Conservation (phyloP, 176 grass and related monocot species). For the Aegilops longissima region DNA sequence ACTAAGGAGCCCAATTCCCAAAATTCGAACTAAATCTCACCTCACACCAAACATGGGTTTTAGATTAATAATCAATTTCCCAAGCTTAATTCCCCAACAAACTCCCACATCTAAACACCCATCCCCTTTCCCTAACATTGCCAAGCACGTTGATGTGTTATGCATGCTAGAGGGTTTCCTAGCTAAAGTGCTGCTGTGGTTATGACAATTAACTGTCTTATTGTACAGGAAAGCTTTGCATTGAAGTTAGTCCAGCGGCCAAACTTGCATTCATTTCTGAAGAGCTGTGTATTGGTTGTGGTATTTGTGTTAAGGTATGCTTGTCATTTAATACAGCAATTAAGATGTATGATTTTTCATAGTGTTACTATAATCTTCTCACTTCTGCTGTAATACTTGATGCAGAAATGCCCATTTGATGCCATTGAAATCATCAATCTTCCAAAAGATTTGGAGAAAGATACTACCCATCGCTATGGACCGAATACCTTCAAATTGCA, state of each 20-base stretch:
- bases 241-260: conserved; percentile 67
- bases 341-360: neutral
- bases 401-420: conserved; percentile 98
- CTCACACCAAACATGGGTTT: too few relatives aligned
- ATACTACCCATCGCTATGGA: conserved; percentile 94
- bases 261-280: conserved; percentile 95
- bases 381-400: conserved; percentile 23
- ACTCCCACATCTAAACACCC: neutral
- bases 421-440: conserved; percentile 98
- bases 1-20: neutral
- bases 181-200: neutral
- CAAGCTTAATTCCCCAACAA: neutral
- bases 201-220: conserved; percentile 2
- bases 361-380: neutral
- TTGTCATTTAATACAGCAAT: neutral
- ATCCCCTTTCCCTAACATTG: neutral
- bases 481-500: conserved; percentile 97
- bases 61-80: neutral
- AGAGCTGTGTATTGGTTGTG: conserved; percentile 96
- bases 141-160: neutral
- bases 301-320: conserved; percentile 88
- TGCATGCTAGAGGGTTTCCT: neutral
- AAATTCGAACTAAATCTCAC: neutral
- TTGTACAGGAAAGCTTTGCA: conserved; percentile 83
- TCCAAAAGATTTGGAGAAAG: conserved; percentile 93